Evolutionary conservation across 768 basidiomycete species (phyloP).

Genomic region (Panaeolus cyanescens): DNA sequence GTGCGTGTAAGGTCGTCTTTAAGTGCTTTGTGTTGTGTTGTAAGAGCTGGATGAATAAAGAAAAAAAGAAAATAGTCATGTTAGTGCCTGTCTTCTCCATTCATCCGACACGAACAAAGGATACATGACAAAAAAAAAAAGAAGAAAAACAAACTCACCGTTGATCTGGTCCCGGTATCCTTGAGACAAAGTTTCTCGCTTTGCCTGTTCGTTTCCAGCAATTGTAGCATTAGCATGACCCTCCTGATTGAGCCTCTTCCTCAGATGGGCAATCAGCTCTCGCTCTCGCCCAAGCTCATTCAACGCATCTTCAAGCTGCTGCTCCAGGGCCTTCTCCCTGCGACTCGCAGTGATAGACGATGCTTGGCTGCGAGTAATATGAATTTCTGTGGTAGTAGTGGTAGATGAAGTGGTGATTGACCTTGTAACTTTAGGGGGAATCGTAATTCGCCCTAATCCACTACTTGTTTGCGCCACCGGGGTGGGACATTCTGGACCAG

Average conservation of each 20-base stretch:
- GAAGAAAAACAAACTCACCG: no score
- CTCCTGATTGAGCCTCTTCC: not conserved
- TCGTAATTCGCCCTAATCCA: not conserved
- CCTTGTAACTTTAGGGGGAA: constrained; percentile 1
- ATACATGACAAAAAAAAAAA: not conserved
- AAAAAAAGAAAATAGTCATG: not conserved
- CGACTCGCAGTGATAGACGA: not conserved
- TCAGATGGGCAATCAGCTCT: not conserved
- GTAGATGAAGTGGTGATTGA: not conserved
- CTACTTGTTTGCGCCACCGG: not conserved
- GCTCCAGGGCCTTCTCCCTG: constrained; percentile 1
- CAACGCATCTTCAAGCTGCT: not conserved
- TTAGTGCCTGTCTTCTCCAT: not conserved
- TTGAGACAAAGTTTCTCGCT: not conserved
- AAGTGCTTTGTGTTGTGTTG: not conserved
- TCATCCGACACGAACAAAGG: not conserved
- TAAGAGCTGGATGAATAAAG: not conserved
- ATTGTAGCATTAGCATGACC: not conserved
- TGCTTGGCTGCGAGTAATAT: constrained; percentile 1
- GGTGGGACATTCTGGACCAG: not conserved
- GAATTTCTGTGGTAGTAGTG: not conserved
- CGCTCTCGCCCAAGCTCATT: not conserved
- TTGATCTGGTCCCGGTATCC: not conserved
- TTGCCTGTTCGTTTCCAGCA: not conserved
- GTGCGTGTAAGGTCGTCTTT: not conserved